Evolutionary conservation across 163 green algal species (phyloP).

Genomic region (Chlamydomonas reinhardtii): DNA sequence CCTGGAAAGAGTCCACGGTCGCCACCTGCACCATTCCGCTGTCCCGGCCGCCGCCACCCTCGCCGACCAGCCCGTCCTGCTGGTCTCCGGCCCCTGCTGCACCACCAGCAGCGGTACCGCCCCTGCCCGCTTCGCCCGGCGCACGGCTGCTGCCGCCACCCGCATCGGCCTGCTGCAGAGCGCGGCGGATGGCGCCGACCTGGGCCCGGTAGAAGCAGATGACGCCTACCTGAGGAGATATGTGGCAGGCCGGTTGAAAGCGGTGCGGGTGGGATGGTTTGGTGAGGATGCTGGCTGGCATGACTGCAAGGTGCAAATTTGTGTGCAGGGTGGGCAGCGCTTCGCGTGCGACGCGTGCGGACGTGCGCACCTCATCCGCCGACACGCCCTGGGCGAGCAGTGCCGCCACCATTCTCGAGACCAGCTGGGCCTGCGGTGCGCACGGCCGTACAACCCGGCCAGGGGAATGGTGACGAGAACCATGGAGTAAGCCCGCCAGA

Average conservation of each 20-base stretch:
- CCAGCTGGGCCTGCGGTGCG: slow-evolving; percentile 52
- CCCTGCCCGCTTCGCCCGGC: neutral
- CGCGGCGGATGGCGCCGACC: slow-evolving; percentile 32
- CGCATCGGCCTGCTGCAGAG: slow-evolving; percentile 15
- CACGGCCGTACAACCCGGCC: too few relatives aligned
- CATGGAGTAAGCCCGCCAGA: too few relatives aligned
- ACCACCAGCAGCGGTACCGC: neutral
- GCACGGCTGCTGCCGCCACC: neutral
- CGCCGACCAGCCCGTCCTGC: neutral
- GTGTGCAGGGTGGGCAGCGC: too few relatives aligned
- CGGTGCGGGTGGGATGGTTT: too few relatives aligned
- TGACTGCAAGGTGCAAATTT: too few relatives aligned
- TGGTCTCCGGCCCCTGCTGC: neutral
- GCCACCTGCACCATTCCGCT: slow-evolving; percentile 72
- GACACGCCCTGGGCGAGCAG: slow-evolving; percentile 49
- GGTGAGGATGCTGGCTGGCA: too few relatives aligned
- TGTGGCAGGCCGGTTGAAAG: too few relatives aligned
- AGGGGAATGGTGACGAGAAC: too few relatives aligned
- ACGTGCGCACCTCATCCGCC: neutral
- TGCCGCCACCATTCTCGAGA: slow-evolving; percentile 50
- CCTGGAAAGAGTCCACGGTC: slow-evolving; percentile 91
- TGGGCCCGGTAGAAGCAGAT: slow-evolving; percentile 92
- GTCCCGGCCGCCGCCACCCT: too few relatives aligned
- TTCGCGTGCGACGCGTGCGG: too few relatives aligned
- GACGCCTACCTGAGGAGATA: slow-evolving; percentile 61